Evolutionary conservation across 2,329 filamentous ascomycete species (phyloP), one percentile per base, ranked within the genome.

Genomic region (Fusarium sp.): DNA sequence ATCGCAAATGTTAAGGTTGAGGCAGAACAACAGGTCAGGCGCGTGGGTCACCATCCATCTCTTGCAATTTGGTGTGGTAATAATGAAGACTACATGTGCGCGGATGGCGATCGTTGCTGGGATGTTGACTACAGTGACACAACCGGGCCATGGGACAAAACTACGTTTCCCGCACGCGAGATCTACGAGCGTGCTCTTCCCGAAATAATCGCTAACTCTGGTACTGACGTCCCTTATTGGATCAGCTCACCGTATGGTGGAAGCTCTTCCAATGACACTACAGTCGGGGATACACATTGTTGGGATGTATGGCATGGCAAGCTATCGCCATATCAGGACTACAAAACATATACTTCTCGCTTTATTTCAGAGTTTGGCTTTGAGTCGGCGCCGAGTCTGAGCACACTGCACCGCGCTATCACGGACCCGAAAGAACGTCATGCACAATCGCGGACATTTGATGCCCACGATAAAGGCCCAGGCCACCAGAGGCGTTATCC

Each of bases 241-340:
- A 62, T 44, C 0, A 62, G 60, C 2, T 62, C 57, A 0, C 60
- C 60, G 0, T 62, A 62, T 4, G 60, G 60, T 0, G 60, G 57
- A 6, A 23, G n/a, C 3, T 36, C 34, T 4, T 47, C 59, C 6
- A 62, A 62, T 1, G 57, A 62, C 8, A 23, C 34, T 0, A 62
- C 31, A 0, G 49, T 62, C 0, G 57, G 60, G 0, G 57, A 62
- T 2, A 62, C 60, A 1, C 57, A 62, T 6, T 62, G 49, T 0
- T 62, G 57, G 60, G 60, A 62, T 18, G 46, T 62, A 1, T 62
- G 57, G 60, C 57, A 62, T 4, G 57, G 60, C 0, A 38, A 57
- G 0, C 4, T 62, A 2, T 62, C 57, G 0, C 60, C 57, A 0
- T 62, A 62, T 1, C 57, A 62, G 0, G 60, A 62, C 4, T 62